Evolutionary conservation across 768 basidiomycete species (phyloP), one percentile per base, ranked within the genome.

Genomic region (Zangia roseola): DNA sequence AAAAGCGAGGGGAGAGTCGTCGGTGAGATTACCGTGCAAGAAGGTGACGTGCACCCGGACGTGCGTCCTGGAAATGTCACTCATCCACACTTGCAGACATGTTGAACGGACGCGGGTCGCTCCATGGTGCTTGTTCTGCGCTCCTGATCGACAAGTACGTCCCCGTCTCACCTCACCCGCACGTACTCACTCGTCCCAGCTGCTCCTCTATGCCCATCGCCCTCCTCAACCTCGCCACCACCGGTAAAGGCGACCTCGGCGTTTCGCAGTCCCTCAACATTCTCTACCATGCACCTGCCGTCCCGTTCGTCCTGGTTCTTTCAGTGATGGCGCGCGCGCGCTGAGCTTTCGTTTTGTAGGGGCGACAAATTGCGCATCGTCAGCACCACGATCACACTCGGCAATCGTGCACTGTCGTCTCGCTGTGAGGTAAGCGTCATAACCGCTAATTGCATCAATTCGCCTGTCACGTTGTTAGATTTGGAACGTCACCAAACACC

Each of bases 81-180:
- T 24, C 5, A 16, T 33, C 10, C 31, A 10, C 24, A 17, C 5
- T 24, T 6, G 16, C 42, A 83, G 81, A 83, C 51, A 82, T 83
- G 80, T 43, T 82, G 9, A 82, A 82, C 50, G 70, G 67, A 17
- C 54, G 40, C 4, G 71, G 72, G n/a, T 71, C 61, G 35, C 55
- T 83, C 1, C 82, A 84, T 40, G 82, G 81, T 23, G 80, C 74
- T 17, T 83, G 81, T 53, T 71, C 76, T 3, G 80, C 78, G 0
- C 71, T 76, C 44, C 62, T 84, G 5, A 72, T 82, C 34, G 81
- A 83, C 61, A 55, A 73, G 82, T 78, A 38, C 24, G 75, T 70
- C 16, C 40, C 12, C 19, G 19, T 16, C 2, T n/a, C n/a, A 0
- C 39, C 16, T 7, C n/a, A 41, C 7, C 24, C 34, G 23, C 17